Base-by-base conservation (phyloP, 2,329 filamentous ascomycete genomes). In the Neopestalotiopsis rosae region DNA sequence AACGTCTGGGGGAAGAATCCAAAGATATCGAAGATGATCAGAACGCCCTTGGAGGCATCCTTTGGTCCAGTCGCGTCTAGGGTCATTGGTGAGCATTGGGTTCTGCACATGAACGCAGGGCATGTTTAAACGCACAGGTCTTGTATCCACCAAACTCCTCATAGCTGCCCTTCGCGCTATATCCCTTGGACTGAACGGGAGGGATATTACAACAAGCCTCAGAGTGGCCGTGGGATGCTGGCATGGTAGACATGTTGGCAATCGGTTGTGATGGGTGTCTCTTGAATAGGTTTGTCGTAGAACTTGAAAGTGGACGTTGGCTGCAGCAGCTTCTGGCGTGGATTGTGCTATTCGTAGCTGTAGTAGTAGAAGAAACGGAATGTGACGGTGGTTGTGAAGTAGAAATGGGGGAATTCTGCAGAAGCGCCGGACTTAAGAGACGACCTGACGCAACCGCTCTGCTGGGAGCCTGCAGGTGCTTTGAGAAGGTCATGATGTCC, bases 1-100 rank as follows among this genome's bases (percentile, higher is more conserved):
- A 92, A 71, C 2, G 91, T 90, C 80, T 93, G 91, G 30, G 88
- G 87, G 76, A 88, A 92, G 86, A 91, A 90, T 74, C 91, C 90
- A 75, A 97, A 88, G 71, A 97, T 91, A 79, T 93, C 91, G 77
- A 82, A 90, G 76, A 92, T 86, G 71, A 85, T 79, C 68, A 93
- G 79, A 68, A 93, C 84, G 65, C 87, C 91, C 80, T 88, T 90
- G 69, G 80, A 80, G 38, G 85, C 81, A 61, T 82, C 79, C 14
- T 78, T 73, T 20, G 86, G 82, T 61, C 85, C 84, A 12, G 82
- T 84, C 30, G 85, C 81, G 70, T 89, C 86, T 81, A 38, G 13
- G 32, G n/a, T 14, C 10, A 34, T 10, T 12, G 40, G 17, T 45
- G 38, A 49, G 61, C 1, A 42, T 28, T 4, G 14, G 0, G 10